Conservation (phyloP, 176 grass and related monocot species). For the Melocanna baccifera region DNA sequence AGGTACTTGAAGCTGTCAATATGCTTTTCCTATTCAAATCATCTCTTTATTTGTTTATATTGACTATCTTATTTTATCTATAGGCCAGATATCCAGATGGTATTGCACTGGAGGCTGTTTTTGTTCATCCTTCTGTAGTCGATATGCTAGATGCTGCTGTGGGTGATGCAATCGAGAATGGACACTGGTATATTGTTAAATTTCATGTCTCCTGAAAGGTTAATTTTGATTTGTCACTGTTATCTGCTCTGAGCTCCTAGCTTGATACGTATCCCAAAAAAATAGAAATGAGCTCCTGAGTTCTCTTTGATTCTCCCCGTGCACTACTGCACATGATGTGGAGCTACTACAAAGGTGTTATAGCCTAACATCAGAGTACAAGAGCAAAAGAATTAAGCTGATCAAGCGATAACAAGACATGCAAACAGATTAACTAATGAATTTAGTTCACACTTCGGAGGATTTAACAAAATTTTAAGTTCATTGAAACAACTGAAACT, state of each 20-base stretch:
- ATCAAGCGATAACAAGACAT: constrained; percentile 7
- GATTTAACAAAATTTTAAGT: constrained; percentile 3
- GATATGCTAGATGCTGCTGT: constrained; percentile 96
- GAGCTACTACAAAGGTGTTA: background rate
- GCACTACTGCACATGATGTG: background rate
- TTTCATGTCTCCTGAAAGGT: constrained; percentile 18
- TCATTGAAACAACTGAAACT: constrained; percentile 24
- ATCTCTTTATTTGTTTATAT: constrained; percentile 14
- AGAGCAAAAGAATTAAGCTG: constrained; percentile 2
- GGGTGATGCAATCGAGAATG: constrained; percentile 74
- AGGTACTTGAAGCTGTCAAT: constrained; percentile 55
- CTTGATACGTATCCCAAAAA: background rate
- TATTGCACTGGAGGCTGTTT: constrained; percentile 85
- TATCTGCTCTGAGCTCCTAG: constrained; percentile 25
- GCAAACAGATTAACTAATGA: background rate
- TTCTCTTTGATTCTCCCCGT: background rate
- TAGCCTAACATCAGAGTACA: constrained; percentile 10
- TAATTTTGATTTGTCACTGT: background rate
- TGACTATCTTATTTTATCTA: constrained; percentile 33
- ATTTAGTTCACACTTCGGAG: constrained; percentile 1
- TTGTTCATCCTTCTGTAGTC: constrained; percentile 86
- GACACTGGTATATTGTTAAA: constrained; percentile 67
- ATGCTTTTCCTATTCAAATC: background rate
- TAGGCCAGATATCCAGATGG: constrained; percentile 92
- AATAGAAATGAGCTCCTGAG: background rate